A percentile compares a stretch with the other conserved stretches of the same genome.
These are phyloP conservation scores for Penicillium sclerotiorum DNA, from an alignment of 2,329 filamentous ascomycete genomes.

Conservation along the genomic window DNA sequence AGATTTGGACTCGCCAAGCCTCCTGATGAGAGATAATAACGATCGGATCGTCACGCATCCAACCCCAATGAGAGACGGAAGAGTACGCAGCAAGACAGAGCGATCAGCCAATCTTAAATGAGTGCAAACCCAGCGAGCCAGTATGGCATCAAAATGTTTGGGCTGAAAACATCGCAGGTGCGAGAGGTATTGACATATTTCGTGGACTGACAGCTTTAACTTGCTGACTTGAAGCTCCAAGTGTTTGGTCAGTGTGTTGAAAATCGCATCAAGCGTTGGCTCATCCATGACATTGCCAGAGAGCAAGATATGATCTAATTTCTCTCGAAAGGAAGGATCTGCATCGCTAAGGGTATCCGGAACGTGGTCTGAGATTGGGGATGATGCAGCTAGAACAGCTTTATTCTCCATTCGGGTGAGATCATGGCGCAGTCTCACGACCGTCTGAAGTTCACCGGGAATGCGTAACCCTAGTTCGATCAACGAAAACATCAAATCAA, in stretches of 20 bases:
- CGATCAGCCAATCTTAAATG: constrained; percentile 40
- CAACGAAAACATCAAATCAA: constrained; percentile 47
- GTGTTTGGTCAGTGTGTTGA: constrained; percentile 44
- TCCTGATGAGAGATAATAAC: constrained; percentile 41
- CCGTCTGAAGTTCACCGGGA: constrained; percentile 41
- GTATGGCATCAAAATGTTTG: constrained; percentile 46
- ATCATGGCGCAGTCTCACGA: constrained; percentile 48
- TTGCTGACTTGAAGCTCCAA: constrained; percentile 36
- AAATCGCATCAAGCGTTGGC: constrained; percentile 45
- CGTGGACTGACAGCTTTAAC: constrained; percentile 34
- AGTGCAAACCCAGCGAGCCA: constrained; percentile 46
- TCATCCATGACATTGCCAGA: constrained; percentile 52
- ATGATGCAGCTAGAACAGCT: constrained; percentile 48
- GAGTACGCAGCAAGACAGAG: constrained; percentile 33
- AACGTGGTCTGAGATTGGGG: constrained; percentile 52
- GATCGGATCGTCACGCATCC: constrained; percentile 48
- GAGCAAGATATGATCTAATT: constrained; percentile 49
- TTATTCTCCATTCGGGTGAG: constrained; percentile 47
- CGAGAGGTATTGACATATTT: constrained; percentile 45
- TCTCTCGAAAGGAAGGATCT: constrained; percentile 46
- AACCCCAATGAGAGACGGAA: constrained; percentile 47
- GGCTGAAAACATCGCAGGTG: constrained; percentile 48
- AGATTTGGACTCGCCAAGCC: constrained; percentile 30
- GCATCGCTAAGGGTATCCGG: constrained; percentile 43
- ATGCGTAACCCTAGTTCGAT: constrained; percentile 48